These are phyloP conservation scores for Lactarius evosmus DNA, from an alignment of 768 basidiomycete genomes.

Conservation along the genomic window DNA sequence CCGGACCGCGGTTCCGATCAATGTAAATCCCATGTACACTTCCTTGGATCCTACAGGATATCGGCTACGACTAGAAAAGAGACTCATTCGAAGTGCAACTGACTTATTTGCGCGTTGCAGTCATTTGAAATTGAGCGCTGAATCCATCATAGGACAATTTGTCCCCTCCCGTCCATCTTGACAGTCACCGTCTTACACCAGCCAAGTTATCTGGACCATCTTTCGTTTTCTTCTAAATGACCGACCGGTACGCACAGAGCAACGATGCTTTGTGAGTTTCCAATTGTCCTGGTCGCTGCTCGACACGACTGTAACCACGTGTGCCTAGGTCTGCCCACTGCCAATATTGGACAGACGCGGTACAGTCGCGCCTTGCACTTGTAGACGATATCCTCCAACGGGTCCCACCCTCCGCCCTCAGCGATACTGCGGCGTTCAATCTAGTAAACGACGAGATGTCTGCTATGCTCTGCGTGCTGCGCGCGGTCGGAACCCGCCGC, in stretches of 20 bases:
- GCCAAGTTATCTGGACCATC: background rate
- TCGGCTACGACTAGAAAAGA: background rate
- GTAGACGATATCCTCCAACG: conserved; percentile 17
- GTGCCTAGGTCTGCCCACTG: conserved; percentile 9
- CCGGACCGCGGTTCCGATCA: background rate
- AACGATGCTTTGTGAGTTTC: conserved; percentile 17
- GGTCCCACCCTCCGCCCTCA: conserved; percentile 13
- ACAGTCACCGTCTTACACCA: background rate
- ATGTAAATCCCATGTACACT: background rate
- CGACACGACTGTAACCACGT: background rate
- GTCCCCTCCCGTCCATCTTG: background rate
- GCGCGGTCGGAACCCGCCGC: conserved; percentile 15
- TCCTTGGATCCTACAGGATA: background rate
- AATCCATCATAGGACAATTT: background rate
- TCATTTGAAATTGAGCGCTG: background rate
- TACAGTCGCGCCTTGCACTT: conserved; percentile 14
- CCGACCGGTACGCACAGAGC: background rate
- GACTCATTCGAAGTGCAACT: background rate
- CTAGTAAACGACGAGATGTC: conserved; percentile 19
- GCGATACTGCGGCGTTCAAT: conserved; percentile 2
- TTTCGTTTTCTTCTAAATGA: background rate
- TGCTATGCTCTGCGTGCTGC: conserved; percentile 14
- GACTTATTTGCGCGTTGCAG: background rate
- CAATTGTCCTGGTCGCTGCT: background rate
- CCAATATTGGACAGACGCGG: conserved; percentile 20